Conservation (phyloP, 495 filamentous ascomycete genomes). For the Articulospora tetracladia region DNA sequence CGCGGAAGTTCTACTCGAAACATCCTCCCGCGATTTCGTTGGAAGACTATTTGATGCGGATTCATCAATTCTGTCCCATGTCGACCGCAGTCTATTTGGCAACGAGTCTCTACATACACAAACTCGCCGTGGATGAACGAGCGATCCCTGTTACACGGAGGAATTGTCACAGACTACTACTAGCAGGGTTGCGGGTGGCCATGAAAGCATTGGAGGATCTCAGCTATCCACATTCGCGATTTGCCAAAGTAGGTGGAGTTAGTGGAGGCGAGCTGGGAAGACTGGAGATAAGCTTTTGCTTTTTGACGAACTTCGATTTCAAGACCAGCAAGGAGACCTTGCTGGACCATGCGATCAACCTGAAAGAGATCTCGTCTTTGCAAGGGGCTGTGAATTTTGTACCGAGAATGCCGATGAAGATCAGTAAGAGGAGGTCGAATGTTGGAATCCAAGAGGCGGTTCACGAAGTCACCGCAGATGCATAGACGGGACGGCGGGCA, state of each 20-base stretch:
- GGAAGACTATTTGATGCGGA: constrained; percentile 78
- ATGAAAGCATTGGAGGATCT: constrained; percentile 93
- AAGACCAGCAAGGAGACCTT: constrained; percentile 64
- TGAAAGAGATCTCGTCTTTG: constrained; percentile 23
- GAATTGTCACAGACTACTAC: constrained; percentile 82
- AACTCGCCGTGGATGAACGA: constrained; percentile 69
- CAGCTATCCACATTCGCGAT: constrained; percentile 75
- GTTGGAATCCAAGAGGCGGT: constrained; percentile 16
- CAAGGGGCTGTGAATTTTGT: constrained; percentile 27
- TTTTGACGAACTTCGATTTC: constrained; percentile 76
- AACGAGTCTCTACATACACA: constrained; percentile 82
- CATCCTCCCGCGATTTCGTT: constrained; percentile 74
- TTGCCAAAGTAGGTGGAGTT: constrained; percentile 88
- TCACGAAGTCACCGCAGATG: constrained; percentile 21
- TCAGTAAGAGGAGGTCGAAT: constrained; percentile 18
- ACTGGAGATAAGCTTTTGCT: constrained; percentile 90
- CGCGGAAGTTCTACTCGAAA: constrained; percentile 89
- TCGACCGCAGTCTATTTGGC: constrained; percentile 97
- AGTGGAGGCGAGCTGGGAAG: constrained; percentile 71
- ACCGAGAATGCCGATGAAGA: constrained; percentile 22
- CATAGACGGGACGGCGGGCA: constrained; percentile 3
- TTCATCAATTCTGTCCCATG: constrained; percentile 90
- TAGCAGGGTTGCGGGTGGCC: constrained; percentile 80
- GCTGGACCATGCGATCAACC: constrained; percentile 36
- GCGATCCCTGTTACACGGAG: constrained; percentile 70